Evolutionary conservation across 176 grass and related monocot species (phyloP).

Genomic region (Neostapfia colusana): DNA sequence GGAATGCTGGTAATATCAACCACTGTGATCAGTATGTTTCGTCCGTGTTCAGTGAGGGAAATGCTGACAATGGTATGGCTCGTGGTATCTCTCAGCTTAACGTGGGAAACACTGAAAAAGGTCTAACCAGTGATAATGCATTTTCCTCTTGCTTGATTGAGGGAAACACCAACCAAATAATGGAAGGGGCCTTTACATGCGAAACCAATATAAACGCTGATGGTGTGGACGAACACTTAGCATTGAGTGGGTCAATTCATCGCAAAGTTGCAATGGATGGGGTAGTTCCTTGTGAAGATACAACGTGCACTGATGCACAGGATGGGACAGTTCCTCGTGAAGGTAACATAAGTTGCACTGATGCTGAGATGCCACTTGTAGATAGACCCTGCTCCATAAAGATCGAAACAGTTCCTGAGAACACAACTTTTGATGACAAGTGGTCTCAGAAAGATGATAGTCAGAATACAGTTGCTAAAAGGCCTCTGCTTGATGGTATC

Average conservation of each 20-base stretch:
- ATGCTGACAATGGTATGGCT: neutral
- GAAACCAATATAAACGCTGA: neutral
- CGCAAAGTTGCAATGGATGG: neutral
- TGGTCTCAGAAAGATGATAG: slow-evolving; percentile 38
- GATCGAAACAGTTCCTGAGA: neutral
- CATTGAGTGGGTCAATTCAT: neutral
- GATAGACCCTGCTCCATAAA: slow-evolving; percentile 4
- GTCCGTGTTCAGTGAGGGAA: slow-evolving; percentile 1
- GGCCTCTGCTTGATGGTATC: slow-evolving; percentile 24
- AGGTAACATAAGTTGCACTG: slow-evolving; percentile 1
- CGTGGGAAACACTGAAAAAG: neutral
- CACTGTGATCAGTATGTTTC: slow-evolving; percentile 18
- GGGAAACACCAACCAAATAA: neutral
- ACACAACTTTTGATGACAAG: slow-evolving; percentile 29
- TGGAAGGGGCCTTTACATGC: neutral
- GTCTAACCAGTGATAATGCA: neutral
- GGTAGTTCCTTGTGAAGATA: neutral
- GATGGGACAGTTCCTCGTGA: slow-evolving; percentile 23
- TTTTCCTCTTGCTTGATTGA: neutral
- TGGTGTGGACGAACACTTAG: neutral
- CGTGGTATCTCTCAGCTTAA: neutral
- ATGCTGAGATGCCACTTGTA: slow-evolving; percentile 16
- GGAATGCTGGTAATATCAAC: neutral
- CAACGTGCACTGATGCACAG: neutral
- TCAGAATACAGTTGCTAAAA: neutral